Evolutionary conservation across 148 eudicot species (phyloP).

Genomic region (Camellia lanceoleosa): DNA sequence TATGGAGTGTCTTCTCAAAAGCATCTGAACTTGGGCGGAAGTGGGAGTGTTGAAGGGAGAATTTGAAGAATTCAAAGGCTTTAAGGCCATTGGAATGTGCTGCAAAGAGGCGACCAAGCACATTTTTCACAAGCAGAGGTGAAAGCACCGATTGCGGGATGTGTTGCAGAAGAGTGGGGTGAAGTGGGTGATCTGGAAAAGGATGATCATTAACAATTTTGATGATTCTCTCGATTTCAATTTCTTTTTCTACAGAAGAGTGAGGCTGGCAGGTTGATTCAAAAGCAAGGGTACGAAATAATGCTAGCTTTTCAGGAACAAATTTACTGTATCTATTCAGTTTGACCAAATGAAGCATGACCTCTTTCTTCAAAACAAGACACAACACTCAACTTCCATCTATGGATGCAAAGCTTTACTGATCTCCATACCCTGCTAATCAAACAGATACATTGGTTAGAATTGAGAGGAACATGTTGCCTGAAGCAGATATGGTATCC

Average conservation of each 20-base stretch:
- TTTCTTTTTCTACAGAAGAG: conserved; percentile 22
- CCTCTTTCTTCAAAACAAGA: neutral
- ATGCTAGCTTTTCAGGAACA: conserved; percentile 20
- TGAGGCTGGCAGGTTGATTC: conserved; percentile 25
- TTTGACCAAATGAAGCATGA: conserved; percentile 20
- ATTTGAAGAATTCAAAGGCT: conserved; percentile 77
- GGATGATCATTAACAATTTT: conserved; percentile 75
- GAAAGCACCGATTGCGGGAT: conserved; percentile 47
- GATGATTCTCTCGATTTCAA: conserved; percentile 44
- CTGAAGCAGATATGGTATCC: no score
- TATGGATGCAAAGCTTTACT: neutral
- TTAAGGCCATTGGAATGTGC: conserved; percentile 81
- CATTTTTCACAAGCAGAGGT: conserved; percentile 52
- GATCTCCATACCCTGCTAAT: neutral
- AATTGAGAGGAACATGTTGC: no score
- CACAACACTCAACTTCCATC: neutral
- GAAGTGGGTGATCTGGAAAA: conserved; percentile 62
- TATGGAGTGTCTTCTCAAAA: conserved; percentile 80
- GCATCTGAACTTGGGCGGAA: conserved; percentile 61
- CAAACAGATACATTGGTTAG: no score
- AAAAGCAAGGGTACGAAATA: conserved; percentile 18
- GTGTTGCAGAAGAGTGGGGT: conserved; percentile 44
- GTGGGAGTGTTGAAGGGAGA: conserved; percentile 38
- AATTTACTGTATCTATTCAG: conserved; percentile 8
- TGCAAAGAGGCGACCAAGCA: conserved; percentile 71